phyloP scores from a whole-genome alignment of 1,284 basidiomycete genomes.

The Rhodotorula sp. region DNA sequence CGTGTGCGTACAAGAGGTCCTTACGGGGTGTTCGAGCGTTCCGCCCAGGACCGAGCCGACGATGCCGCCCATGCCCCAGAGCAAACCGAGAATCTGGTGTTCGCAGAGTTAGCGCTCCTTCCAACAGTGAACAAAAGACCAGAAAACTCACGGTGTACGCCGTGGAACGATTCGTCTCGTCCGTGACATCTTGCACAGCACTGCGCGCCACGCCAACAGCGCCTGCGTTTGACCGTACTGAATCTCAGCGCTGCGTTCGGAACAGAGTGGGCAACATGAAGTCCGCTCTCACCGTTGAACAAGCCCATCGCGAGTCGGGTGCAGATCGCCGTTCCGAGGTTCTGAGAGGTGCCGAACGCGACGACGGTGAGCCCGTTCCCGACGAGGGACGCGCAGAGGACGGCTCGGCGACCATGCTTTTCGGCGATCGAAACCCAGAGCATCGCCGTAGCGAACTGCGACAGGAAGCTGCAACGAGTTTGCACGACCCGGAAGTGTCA shows the following conservation, averaged over 20 bases:
- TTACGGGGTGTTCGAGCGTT: conserved; percentile 30
- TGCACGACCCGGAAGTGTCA: conserved; percentile 41
- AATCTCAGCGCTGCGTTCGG: not conserved
- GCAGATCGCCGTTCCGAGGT: conserved; percentile 68
- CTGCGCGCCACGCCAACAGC: conserved; percentile 58
- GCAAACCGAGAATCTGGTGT: conserved; percentile 34
- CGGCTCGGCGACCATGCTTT: conserved; percentile 79
- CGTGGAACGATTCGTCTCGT: conserved; percentile 51
- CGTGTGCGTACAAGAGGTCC: not conserved
- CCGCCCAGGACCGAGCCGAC: conserved; percentile 42
- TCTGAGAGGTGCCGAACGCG: conserved; percentile 69
- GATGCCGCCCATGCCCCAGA: conserved; percentile 45
- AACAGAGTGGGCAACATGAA: conserved; percentile 62
- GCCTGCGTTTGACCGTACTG: conserved; percentile 46
- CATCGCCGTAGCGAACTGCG: conserved; percentile 85
- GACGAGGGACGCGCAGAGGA: conserved; percentile 78
- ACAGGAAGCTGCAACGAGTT: conserved; percentile 51
- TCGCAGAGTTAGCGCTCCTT: no score
- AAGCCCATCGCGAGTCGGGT: conserved; percentile 91
- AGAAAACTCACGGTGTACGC: conserved; percentile 14
- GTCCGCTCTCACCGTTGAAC: conserved; percentile 85
- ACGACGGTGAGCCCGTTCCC: conserved; percentile 75
- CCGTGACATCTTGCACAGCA: conserved; percentile 82
- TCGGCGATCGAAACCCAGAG: conserved; percentile 91
- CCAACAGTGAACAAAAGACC: no score